Base-by-base conservation (phyloP, 169 alveolate genomes). In the Plasmodium malariae region DNA sequence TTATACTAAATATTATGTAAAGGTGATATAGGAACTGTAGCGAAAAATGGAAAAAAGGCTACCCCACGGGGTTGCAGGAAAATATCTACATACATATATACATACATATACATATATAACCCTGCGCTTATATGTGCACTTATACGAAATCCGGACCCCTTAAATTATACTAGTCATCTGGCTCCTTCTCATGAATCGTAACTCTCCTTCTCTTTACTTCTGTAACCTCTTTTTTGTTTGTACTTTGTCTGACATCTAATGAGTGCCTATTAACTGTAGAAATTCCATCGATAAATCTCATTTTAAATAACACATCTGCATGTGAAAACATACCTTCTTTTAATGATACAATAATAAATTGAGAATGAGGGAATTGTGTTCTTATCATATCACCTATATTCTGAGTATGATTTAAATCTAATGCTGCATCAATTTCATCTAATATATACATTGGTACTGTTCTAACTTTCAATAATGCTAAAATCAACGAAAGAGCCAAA, bases 391-490 rank as follows among this genome's bases (percentile, higher is more conserved):
- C 92, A 12, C 99, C 99, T 43, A 98, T 98, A 93, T 98, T 98
- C 37, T 98, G 99, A 21, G 99, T 99, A 91, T 99, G 99, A 70
- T 98, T 96, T 51, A 98, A 95, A 93, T 99, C 99, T 65, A 99
- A 93, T 28, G 99, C 99, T 0, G 99, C 99, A 93, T 99, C 99
- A 28, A 99, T 98, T 93, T 99, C 99, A 95, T 99, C 99, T 49
- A 99, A 96, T 76, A 99, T 98, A 95, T 98, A 98, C 83, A 99
- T 95, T 12, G 99, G 99, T 11, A 99, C 99, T 34, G 99, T 99
- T 37, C 98, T 97, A 73, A 96, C 97, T 88, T 97, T 98, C 71
- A 98, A 95, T 92, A 98, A 95, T 19, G 99, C 99, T 48, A 99
- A 91, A 65, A 98, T 97, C 68, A 98, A 95, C n/a, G 99, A 96